phyloP scores from a whole-genome alignment of 441 rosid genomes.

The Bocquillonia castaneifolia region DNA sequence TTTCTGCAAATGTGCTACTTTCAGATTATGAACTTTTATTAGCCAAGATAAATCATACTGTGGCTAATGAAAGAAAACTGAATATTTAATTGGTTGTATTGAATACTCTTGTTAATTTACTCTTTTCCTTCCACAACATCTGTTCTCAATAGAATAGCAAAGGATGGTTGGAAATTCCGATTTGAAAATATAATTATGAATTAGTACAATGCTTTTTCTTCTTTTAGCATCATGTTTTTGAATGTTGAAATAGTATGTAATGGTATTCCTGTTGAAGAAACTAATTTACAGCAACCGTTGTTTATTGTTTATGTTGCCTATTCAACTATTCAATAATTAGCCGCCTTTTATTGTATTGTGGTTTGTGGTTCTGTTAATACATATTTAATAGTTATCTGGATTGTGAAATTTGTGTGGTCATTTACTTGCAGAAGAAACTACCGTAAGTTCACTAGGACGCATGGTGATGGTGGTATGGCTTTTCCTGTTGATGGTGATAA shows the following conservation, averaged over 20 bases:
- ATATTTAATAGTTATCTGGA: neutral
- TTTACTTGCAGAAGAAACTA: conserved; percentile 57
- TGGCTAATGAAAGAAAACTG: neutral
- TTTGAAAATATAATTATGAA: no score
- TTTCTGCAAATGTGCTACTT: neutral
- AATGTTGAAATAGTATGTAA: neutral
- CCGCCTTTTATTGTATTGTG: no score
- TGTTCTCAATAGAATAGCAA: no score
- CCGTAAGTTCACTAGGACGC: conserved; percentile 57
- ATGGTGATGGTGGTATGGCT: conserved; percentile 92
- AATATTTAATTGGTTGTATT: neutral
- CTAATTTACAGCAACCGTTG: neutral
- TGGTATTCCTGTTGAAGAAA: neutral
- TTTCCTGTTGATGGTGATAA: conserved; percentile 72
- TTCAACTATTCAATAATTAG: neutral
- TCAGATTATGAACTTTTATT: neutral
- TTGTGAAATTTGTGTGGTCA: conserved; percentile 6
- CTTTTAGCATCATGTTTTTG: neutral
- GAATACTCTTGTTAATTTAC: neutral
- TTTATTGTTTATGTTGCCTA: no score
- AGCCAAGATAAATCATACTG: neutral
- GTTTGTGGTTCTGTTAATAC: neutral
- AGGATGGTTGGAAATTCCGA: no score
- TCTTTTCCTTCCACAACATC: no score
- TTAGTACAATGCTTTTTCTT: no score